Evolutionary conservation across 345 rosid species (phyloP).

Genomic region (Excoecaria cochinchinensis): DNA sequence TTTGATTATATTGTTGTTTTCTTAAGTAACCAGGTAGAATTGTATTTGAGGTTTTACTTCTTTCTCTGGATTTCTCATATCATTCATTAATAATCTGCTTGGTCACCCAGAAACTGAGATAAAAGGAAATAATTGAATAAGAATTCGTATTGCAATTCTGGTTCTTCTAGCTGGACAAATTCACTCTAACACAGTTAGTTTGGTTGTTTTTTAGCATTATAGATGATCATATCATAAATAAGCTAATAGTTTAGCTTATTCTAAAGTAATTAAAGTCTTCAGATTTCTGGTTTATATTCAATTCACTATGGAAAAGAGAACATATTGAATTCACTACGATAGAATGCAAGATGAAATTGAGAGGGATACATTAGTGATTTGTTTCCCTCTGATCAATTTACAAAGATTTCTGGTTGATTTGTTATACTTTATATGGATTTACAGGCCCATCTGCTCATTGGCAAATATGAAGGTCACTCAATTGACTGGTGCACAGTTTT

Average conservation of each 20-base stretch:
- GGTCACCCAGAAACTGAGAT: too few relatives aligned
- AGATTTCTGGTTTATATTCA: not conserved
- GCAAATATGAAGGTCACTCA: conserved; percentile 19
- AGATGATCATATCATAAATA: not conserved
- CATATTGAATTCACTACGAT: not conserved
- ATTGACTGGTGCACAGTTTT: conserved; percentile 16
- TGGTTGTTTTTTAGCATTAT: not conserved
- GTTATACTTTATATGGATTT: not conserved
- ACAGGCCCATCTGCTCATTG: conserved; percentile 8
- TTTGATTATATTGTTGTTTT: not conserved
- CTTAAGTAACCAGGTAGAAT: too few relatives aligned
- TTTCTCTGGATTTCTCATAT: too few relatives aligned
- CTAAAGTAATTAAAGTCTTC: too few relatives aligned
- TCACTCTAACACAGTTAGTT: not conserved
- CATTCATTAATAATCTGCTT: not conserved
- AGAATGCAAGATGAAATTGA: not conserved
- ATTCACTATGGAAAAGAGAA: not conserved
- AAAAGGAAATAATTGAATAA: not conserved
- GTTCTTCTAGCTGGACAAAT: not conserved
- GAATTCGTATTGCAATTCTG: not conserved
- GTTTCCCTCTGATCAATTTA: not conserved
- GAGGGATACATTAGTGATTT: not conserved
- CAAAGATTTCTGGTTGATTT: not conserved
- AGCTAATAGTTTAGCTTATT: too few relatives aligned
- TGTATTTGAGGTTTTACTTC: too few relatives aligned